These are phyloP conservation scores for Chlamydomonas incerta DNA, from an alignment of 139 green algal genomes.

Conservation along the genomic window DNA sequence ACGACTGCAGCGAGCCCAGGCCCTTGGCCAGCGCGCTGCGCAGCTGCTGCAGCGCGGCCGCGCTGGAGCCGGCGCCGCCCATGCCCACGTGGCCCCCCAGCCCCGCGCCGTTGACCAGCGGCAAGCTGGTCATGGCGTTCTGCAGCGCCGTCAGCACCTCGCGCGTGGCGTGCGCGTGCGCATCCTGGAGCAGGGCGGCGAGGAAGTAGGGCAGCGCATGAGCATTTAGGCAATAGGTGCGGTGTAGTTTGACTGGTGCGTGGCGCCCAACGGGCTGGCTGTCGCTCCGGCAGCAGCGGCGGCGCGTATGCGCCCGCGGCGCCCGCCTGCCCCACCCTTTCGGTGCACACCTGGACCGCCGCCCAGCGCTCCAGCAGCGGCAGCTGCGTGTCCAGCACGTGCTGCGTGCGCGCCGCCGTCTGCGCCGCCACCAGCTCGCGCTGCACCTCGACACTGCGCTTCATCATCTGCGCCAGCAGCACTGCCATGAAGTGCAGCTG, in stretches of 20 bases:
- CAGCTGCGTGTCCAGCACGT: slow-evolving; percentile 15
- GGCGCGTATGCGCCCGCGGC: no score
- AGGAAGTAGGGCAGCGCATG: no score
- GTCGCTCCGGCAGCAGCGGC: no score
- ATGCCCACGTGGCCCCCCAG: background rate
- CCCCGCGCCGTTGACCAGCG: slow-evolving; percentile 32
- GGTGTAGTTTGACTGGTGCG: no score
- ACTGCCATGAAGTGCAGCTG: background rate
- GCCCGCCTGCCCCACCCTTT: no score
- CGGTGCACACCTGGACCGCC: background rate
- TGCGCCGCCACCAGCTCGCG: background rate
- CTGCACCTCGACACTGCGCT: background rate
- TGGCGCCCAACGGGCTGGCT: no score
- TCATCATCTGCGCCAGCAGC: slow-evolving; percentile 19
- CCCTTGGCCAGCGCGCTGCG: background rate
- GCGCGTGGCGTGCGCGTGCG: background rate
- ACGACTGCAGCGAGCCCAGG: background rate
- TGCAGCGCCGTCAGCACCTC: slow-evolving; percentile 33
- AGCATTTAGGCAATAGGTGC: no score
- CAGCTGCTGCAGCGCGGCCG: background rate
- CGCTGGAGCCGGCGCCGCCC: background rate
- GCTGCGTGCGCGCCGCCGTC: background rate
- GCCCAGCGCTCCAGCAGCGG: slow-evolving; percentile 36
- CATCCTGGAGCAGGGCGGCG: background rate
- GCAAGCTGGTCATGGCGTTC: slow-evolving; percentile 35